phyloP scores from a whole-genome alignment of 768 basidiomycete species.

The Termitomyces eurrhizus region DNA sequence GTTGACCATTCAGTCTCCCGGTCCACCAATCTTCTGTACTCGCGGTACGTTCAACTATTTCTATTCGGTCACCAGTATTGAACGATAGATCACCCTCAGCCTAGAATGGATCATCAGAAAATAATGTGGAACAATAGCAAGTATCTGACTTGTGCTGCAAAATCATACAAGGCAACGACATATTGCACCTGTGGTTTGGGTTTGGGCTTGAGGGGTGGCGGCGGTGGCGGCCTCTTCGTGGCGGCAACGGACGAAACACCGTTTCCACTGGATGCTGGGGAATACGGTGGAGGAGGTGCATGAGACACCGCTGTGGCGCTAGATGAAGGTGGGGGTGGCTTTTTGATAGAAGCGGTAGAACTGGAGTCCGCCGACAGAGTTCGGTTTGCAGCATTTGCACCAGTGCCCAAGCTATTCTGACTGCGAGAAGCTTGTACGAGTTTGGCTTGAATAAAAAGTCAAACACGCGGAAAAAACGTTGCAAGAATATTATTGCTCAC shows the following conservation, averaged over 20 bases:
- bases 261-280: constrained; percentile 23
- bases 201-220: constrained; percentile 88
- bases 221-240: constrained; percentile 83
- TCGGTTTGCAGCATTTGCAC: constrained; percentile 27
- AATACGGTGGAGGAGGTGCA: constrained; percentile 45
- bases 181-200: constrained; percentile 71
- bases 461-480: not conserved
- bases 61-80: constrained; percentile 84
- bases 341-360: constrained; percentile 38
- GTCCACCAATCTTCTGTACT: constrained; percentile 98
- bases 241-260: constrained; percentile 33
- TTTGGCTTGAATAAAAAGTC: constrained; percentile 45
- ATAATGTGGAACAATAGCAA: not conserved
- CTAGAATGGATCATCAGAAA: constrained; percentile 27
- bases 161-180: constrained; percentile 94
- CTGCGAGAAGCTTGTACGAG: constrained; percentile 54
- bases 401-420: constrained; percentile 28
- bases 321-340: constrained; percentile 53
- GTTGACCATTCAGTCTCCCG: constrained; percentile 72
- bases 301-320: constrained; percentile 23
- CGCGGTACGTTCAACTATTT: constrained; percentile 77
- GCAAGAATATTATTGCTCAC: constrained; percentile 40
- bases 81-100: constrained; percentile 93
- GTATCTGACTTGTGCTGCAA: constrained; percentile 71
- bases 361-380: constrained; percentile 31